Conservation (phyloP, 2,329 filamentous ascomycete species). For the Xylaria sp. region DNA sequence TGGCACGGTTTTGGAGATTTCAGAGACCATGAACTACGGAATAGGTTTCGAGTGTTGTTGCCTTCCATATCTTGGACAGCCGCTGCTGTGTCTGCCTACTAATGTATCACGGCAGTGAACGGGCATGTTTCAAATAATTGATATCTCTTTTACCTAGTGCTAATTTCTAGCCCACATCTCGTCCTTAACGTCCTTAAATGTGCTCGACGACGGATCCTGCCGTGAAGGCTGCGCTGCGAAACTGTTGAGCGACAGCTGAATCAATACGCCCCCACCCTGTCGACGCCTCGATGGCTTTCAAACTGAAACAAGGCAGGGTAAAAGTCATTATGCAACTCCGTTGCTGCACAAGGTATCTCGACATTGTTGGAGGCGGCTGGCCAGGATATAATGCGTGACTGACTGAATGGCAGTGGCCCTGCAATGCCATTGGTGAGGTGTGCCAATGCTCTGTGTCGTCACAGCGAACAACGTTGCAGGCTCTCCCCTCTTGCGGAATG, state of each 20-base stretch:
- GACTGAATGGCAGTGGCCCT: not conserved
- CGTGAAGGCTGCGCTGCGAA: constrained; percentile 1
- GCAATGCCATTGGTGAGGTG: not conserved
- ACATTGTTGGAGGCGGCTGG: not conserved
- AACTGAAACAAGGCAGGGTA: constrained; percentile 5
- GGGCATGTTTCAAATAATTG: not conserved
- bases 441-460: not conserved
- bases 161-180: constrained; percentile 6
- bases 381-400: not conserved
- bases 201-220: not conserved
- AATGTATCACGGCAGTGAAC: not conserved
- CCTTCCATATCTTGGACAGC: too few species aligned
- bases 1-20: too few species aligned
- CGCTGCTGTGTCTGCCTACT: not conserved
- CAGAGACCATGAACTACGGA: too few species aligned
- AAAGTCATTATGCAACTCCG: constrained; percentile 1
- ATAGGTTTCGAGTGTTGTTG: too few species aligned
- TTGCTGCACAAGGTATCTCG: constrained; percentile 1
- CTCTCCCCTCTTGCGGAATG: not conserved
- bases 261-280: not conserved
- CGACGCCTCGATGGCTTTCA: not conserved
- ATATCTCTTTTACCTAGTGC: constrained; percentile 7
- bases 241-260: constrained; percentile 4
- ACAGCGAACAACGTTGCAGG: not conserved
- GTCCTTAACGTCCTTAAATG: constrained; percentile 10